These are phyloP conservation scores for Torulaspora franciscae DNA, from an alignment of 805 yeast genomes.

Conservation along the genomic window DNA sequence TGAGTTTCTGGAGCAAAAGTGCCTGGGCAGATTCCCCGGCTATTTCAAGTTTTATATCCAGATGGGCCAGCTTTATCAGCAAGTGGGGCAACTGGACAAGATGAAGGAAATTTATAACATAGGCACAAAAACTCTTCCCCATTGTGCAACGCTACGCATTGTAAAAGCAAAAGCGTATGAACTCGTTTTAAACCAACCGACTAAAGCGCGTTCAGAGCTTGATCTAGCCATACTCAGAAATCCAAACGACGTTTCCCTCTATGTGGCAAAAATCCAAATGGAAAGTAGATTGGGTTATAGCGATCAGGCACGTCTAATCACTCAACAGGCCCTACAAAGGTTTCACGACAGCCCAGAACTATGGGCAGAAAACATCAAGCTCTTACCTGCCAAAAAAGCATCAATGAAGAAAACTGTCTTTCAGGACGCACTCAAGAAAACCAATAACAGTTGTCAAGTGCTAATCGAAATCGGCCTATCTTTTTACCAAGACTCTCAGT, in stretches of 20 bases:
- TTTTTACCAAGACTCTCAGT: constrained; percentile 62
- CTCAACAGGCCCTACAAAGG: constrained; percentile 53
- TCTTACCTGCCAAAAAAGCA: constrained; percentile 36
- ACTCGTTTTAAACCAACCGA: constrained; percentile 36
- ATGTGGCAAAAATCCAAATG: constrained; percentile 53
- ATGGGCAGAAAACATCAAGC: constrained; percentile 59
- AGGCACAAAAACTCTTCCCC: constrained; percentile 49
- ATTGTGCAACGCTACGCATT: constrained; percentile 50
- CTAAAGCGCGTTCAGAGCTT: constrained; percentile 64
- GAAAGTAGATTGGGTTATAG: constrained; percentile 50
- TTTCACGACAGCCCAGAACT: constrained; percentile 55
- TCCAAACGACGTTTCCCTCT: constrained; percentile 47
- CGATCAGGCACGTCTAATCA: constrained; percentile 48
- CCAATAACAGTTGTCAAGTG: constrained; percentile 55
- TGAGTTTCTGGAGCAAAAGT: constrained; percentile 39
- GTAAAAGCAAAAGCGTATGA: constrained; percentile 47
- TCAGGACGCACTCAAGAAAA: constrained; percentile 64
- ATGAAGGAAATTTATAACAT: constrained; percentile 46
- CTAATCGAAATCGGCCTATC: constrained; percentile 60
- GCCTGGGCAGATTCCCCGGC: constrained; percentile 45
- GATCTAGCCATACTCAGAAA: constrained; percentile 59
- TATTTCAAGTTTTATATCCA: constrained; percentile 56
- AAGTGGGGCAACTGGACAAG: constrained; percentile 28
- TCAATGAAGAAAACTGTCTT: constrained; percentile 53
- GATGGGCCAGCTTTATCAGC: constrained; percentile 50